Evolutionary conservation across 768 basidiomycete species (phyloP).

Genomic region (Podaxis sp.): DNA sequence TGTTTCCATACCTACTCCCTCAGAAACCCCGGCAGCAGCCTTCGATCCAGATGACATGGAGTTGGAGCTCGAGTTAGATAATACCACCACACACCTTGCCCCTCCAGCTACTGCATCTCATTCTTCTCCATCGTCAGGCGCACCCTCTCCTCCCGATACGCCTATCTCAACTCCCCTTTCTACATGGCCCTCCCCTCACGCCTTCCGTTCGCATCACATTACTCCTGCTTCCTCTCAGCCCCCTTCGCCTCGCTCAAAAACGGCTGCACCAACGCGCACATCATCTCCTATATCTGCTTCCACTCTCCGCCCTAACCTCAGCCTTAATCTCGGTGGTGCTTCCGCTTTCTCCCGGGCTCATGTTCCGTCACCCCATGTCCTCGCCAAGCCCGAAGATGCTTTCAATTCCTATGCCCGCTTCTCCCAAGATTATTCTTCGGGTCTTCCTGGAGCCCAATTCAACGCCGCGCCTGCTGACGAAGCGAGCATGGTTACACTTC

Average conservation of each 20-base stretch:
- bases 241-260: slow-evolving; percentile 45
- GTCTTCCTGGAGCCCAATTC: slow-evolving; percentile 55
- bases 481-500: slow-evolving; percentile 20
- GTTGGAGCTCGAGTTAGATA: slow-evolving; percentile 59
- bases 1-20: slow-evolving; percentile 25
- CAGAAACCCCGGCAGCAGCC: neutral
- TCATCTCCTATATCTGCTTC: slow-evolving; percentile 25
- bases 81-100: slow-evolving; percentile 10
- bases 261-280: slow-evolving; percentile 28
- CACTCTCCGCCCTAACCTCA: slow-evolving; percentile 18
- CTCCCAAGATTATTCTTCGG: slow-evolving; percentile 52
- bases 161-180: slow-evolving; percentile 47
- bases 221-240: slow-evolving; percentile 38
- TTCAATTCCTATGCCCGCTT: slow-evolving; percentile 72
- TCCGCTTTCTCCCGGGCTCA: slow-evolving; percentile 20
- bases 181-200: slow-evolving; percentile 33
- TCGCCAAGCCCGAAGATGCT: slow-evolving; percentile 42
- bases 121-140: slow-evolving; percentile 39
- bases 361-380: slow-evolving; percentile 14
- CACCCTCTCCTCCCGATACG: slow-evolving; percentile 44
- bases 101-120: slow-evolving; percentile 13
- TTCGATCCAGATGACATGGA: slow-evolving; percentile 85
- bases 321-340: slow-evolving; percentile 17
- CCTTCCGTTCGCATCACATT: slow-evolving; percentile 24
- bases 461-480: slow-evolving; percentile 35